Percentiles rank a stretch among this genome's conserved stretches.
phyloP scores from a whole-genome alignment of 345 rosid species.

The Hibiscus mutabilis region DNA sequence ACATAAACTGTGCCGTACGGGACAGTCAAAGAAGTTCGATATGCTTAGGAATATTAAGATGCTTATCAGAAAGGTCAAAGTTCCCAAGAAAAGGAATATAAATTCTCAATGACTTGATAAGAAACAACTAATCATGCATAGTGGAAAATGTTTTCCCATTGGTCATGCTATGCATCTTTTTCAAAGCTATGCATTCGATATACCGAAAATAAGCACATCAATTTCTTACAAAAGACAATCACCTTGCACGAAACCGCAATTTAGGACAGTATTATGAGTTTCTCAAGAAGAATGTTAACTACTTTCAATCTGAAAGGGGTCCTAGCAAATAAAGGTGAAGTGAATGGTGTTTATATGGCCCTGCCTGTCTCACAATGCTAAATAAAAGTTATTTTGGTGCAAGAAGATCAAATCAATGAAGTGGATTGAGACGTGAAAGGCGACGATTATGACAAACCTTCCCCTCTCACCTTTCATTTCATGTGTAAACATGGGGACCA shows the following conservation, averaged over 20 bases:
- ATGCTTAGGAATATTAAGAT: background rate
- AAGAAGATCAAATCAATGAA: slow-evolving; percentile 8
- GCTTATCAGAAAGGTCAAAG: background rate
- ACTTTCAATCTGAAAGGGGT: background rate
- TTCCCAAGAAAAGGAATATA: background rate
- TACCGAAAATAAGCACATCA: background rate
- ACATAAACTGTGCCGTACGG: background rate
- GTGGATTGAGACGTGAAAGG: slow-evolving; percentile 6
- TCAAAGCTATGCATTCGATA: background rate
- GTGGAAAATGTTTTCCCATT: background rate
- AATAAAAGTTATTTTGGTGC: background rate
- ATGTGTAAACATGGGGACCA: slow-evolving; percentile 17
- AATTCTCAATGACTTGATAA: background rate
- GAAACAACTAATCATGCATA: background rate
- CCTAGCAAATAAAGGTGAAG: background rate
- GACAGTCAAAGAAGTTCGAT: background rate
- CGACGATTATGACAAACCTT: slow-evolving; percentile 19
- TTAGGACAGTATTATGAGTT: background rate
- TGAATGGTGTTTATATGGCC: background rate
- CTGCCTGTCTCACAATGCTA: slow-evolving; percentile 15
- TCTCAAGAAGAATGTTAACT: background rate
- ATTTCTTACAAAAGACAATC: background rate
- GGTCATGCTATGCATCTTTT: background rate
- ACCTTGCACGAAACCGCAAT: background rate
- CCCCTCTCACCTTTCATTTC: slow-evolving; percentile 15